Base-by-base conservation (phyloP, 257 asterid genomes). In the Ophiorrhiza pumila region DNA sequence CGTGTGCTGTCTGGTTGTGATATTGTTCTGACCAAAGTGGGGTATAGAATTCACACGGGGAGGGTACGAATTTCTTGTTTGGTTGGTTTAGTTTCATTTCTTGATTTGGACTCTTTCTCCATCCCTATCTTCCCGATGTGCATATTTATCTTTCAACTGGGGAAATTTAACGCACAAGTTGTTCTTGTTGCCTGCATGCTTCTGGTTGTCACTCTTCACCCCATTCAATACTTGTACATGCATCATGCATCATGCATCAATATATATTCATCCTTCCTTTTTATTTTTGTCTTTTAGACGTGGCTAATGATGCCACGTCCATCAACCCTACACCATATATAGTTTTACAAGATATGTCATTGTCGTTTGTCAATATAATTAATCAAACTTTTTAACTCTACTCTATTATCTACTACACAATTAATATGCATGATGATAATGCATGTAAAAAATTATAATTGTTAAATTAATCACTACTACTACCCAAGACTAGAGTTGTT, bases 241-340 rank as follows among this genome's bases (percentile, higher is more conserved):
- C n/a, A n/a, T n/a, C n/a, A n/a, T n/a, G n/a, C n/a, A n/a, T n/a
- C n/a, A n/a, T n/a, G n/a, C n/a, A n/a, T n/a, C n/a, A n/a, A n/a
- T n/a, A n/a, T n/a, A n/a, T n/a, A n/a, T n/a, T n/a, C n/a, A n/a
- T n/a, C n/a, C n/a, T n/a, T n/a, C n/a, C n/a, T n/a, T n/a, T n/a
- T 65, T 65, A 31, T 65, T 74, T 7, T 37, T 23, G 8, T 39
- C 34, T 49, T 61, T 46, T 64, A 6, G 18, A 46, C 47, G 77
- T 53, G 27, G 67, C 47, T 37, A 55, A 52, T 71, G 31, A 27
- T 27, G 83, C 83, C 83, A 75, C 80, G 80, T 75, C 80, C 60
- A 58, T 75, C 63, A 39, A 25, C 23, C 39, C 56, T 22, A 14
- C 59, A 75, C 78, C 83, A 80, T 43, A 34, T 22, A 18, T 2